phyloP scores from a whole-genome alignment of 2,329 filamentous ascomycete genomes.

The Fusarium irregulare region DNA sequence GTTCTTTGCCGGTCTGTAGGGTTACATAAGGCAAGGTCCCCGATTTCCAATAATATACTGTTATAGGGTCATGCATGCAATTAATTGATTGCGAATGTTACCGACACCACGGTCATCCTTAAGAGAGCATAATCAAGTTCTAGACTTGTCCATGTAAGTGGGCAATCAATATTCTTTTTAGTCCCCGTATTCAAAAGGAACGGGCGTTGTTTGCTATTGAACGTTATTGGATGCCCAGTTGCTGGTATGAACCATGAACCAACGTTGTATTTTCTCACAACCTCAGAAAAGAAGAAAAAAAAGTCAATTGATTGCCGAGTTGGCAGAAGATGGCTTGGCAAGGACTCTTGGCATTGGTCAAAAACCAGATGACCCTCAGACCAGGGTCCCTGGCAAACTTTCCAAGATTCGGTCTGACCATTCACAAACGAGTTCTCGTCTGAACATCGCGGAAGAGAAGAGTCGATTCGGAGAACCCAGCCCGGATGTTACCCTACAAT shows the following conservation, averaged over 20 bases:
- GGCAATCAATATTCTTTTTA: conserved; percentile 15
- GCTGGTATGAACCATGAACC: conserved; percentile 3
- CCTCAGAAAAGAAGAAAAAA: no score
- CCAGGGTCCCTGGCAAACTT: conserved; percentile 20
- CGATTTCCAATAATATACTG: conserved; percentile 14
- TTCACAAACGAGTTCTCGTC: conserved; percentile 24
- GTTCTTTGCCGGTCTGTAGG: conserved; percentile 8
- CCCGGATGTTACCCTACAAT: conserved; percentile 31
- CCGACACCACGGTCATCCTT: conserved; percentile 22
- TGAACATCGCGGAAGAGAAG: conserved; percentile 12
- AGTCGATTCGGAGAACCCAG: background rate
- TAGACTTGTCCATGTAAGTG: background rate
- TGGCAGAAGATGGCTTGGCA: conserved; percentile 16
- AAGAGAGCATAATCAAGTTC: background rate
- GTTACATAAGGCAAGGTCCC: conserved; percentile 11
- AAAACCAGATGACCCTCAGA: conserved; percentile 15
- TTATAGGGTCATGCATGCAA: background rate
- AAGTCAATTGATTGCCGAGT: conserved; percentile 6
- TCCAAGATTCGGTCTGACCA: conserved; percentile 19
- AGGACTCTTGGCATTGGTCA: conserved; percentile 8
- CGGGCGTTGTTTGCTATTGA: conserved; percentile 1
- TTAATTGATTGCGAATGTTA: conserved; percentile 18
- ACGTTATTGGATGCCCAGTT: conserved; percentile 9
- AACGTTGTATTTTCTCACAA: conserved; percentile 16
- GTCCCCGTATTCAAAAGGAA: conserved; percentile 7